Evolutionary conservation across 2,329 filamentous ascomycete genomes (phyloP).

Genomic region (Dactylellina haptotyla): DNA sequence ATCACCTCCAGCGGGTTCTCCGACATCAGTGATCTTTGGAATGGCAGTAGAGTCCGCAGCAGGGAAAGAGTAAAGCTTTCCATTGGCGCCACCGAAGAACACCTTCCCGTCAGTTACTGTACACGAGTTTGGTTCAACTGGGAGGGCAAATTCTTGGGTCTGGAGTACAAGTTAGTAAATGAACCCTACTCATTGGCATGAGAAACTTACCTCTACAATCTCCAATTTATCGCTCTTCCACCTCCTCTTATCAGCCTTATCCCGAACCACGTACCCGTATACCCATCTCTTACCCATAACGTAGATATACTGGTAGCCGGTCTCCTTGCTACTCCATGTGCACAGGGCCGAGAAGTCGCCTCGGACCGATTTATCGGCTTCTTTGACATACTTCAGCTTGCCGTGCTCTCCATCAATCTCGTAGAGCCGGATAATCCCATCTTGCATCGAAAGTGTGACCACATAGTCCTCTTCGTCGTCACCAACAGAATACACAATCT

Average conservation of each 20-base stretch:
- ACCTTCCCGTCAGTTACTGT: slow-evolving; percentile 62
- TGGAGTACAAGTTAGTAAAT: too few species aligned
- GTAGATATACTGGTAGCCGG: slow-evolving; percentile 64
- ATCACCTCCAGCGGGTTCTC: slow-evolving; percentile 59
- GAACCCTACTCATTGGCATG: background rate
- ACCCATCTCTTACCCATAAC: slow-evolving; percentile 64
- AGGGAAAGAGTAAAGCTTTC: slow-evolving; percentile 60
- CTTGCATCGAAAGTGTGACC: slow-evolving; percentile 63
- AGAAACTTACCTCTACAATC: slow-evolving; percentile 61
- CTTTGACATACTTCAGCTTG: slow-evolving; percentile 58
- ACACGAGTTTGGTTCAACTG: slow-evolving; percentile 64
- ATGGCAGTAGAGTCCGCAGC: slow-evolving; percentile 61
- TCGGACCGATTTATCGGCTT: slow-evolving; percentile 60
- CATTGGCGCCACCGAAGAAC: slow-evolving; percentile 61
- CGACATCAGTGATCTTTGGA: slow-evolving; percentile 61
- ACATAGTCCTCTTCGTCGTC: slow-evolving; percentile 60
- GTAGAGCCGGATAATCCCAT: slow-evolving; percentile 63
- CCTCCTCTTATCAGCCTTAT: slow-evolving; percentile 24
- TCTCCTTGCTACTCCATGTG: slow-evolving; percentile 62
- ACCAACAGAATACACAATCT: slow-evolving; percentile 61
- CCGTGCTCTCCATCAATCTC: slow-evolving; percentile 59
- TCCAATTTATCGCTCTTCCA: slow-evolving; percentile 58
- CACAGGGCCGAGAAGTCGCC: slow-evolving; percentile 66
- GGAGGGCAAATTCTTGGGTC: slow-evolving; percentile 62
- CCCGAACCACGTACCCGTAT: slow-evolving; percentile 62